A percentile compares a stretch with the other conserved stretches of the same genome.
phyloP scores from a whole-genome alignment of 257 asterid species.

The Jacaranda mimosifolia region DNA sequence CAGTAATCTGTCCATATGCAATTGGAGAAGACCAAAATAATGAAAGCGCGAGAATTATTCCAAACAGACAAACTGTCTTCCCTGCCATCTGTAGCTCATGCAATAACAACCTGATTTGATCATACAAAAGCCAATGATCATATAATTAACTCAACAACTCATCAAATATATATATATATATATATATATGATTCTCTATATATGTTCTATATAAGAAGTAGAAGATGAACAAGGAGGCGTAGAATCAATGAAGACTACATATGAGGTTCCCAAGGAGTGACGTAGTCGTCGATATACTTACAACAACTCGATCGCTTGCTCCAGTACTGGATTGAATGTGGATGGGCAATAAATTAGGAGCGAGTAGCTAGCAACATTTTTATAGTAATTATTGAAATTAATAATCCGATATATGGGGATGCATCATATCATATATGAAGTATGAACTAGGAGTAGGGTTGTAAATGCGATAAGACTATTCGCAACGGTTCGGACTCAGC shows the following conservation, averaged over 20 bases:
- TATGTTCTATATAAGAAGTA: not conserved
- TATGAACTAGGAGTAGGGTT: constrained; percentile 30
- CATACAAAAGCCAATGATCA: constrained; percentile 4
- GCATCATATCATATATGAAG: not conserved
- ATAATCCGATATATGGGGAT: not conserved
- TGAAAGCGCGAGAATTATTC: constrained; percentile 30
- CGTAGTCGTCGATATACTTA: not conserved
- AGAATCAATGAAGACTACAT: not conserved
- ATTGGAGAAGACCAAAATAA: constrained; percentile 38
- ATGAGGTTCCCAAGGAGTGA: not conserved
- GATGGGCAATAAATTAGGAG: constrained; percentile 1
- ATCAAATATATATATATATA: too few relatives aligned
- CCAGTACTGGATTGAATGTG: not conserved
- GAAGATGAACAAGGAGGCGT: not conserved
- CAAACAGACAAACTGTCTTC: constrained; percentile 23
- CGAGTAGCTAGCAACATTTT: not conserved
- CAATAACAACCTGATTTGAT: not conserved
- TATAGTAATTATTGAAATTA: not conserved
- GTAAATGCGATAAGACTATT: too few relatives aligned
- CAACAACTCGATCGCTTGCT: not conserved
- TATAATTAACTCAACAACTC: not conserved
- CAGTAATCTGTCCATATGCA: constrained; percentile 47
- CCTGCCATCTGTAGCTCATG: constrained; percentile 38
- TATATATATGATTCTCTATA: not conserved
- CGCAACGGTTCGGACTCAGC: too few relatives aligned